Base-by-base conservation (phyloP, 352 stramenopile genomes). In the Bremia lactucae region DNA sequence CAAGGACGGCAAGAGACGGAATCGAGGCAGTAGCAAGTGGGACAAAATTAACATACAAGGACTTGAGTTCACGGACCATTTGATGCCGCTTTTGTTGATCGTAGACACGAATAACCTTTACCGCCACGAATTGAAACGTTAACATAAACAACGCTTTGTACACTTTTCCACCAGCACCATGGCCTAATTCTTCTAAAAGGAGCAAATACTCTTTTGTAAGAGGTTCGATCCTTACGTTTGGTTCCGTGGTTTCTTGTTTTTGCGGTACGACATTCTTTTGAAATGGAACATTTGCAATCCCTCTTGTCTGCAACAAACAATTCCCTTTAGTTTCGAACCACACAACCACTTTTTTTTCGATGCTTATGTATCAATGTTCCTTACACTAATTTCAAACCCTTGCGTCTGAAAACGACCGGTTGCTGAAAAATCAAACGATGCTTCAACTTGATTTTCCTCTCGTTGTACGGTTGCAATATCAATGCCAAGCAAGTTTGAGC, bases 71-170 rank as follows among this genome's bases (percentile, higher is more conserved):
- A 8, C 77, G 72, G 29, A 93, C 72, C 77, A 93, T 87, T 69
- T 93, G 80, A 25, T 90, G 77, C 7, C 80, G 70, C 43, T 93
- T 93, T 48, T 89, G 72, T 49, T 91, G 73, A 36, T 96, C 85
- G 43, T 75, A 91, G 1, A 96, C 76, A 2, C 75, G 68, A 33
- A 96, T 92, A 16, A 92, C 64, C 31, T 96, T 96, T 25, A 96
- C 63, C 0, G 87, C 87, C 6, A 96, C 79, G 13, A 96, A 58
- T 31, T 76, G 77, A 47, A 95, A 83, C 4, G 87, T 91, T 8
- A 83, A 86, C 25, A 94, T 59, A 43, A 96, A 91, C 36, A 96
- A 42, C 14, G 85, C 83, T 43, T 93, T 90, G 57, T 87, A 84
- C 6, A 96, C 87, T 47, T 89, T 90, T 22, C 85, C 85, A 20